Evolutionary conservation across 768 basidiomycete species (phyloP).

Genomic region (Mrakia gelida): DNA sequence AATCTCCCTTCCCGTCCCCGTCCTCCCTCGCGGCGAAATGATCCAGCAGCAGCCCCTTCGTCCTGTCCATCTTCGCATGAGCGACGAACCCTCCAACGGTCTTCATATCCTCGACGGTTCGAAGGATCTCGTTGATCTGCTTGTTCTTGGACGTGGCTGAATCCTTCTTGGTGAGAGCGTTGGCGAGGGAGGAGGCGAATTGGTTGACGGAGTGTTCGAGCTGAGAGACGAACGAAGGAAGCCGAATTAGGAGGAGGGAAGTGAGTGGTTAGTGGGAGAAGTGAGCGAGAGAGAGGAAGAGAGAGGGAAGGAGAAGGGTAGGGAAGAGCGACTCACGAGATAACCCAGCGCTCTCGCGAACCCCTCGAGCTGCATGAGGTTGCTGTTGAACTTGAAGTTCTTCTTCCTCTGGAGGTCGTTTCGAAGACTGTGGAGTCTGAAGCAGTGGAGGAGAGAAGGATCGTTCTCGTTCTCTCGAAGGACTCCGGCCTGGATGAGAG

Average conservation of each 20-base stretch:
- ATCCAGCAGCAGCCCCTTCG: conserved; percentile 63
- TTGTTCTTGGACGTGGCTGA: conserved; percentile 45
- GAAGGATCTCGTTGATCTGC: conserved; percentile 46
- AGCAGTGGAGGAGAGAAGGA: conserved; percentile 65
- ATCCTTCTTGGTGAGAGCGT: conserved; percentile 47
- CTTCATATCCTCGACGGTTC: conserved; percentile 34
- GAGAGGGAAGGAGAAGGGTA: conserved; percentile 7
- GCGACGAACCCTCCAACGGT: conserved; percentile 38
- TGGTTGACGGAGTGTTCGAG: conserved; percentile 75
- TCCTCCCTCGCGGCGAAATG: conserved; percentile 59
- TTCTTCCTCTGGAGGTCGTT: conserved; percentile 43
- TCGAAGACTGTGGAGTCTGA: conserved; percentile 52
- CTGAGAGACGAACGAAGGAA: conserved; percentile 47
- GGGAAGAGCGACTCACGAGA: conserved; percentile 54
- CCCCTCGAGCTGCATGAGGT: conserved; percentile 52
- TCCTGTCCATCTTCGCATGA: conserved; percentile 90
- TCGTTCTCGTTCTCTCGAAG: conserved; percentile 46
- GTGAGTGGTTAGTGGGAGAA: not conserved
- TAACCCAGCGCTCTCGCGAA: conserved; percentile 84
- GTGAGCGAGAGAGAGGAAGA: not conserved
- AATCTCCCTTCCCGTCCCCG: conserved; percentile 23
- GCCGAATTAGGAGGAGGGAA: too few relatives aligned
- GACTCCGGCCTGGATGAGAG: conserved; percentile 40
- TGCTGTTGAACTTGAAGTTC: conserved; percentile 42
- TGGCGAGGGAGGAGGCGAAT: conserved; percentile 65